A percentile compares a stretch with the other conserved stretches of the same genome.
phyloP scores from a whole-genome alignment of 1,139 yeast species.

The Saccharomyces hybrid region DNA sequence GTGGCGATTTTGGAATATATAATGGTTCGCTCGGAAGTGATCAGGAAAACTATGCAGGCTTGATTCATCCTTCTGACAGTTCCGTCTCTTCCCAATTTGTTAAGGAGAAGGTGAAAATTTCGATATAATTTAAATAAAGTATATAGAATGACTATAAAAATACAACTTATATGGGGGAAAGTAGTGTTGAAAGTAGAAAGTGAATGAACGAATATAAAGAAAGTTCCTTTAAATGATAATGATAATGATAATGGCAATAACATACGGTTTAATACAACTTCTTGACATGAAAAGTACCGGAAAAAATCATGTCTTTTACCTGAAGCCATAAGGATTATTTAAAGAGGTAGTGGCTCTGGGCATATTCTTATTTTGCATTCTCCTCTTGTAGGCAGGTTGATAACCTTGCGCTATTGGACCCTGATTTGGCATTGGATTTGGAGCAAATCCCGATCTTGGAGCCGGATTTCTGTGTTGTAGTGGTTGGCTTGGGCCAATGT shows the following conservation, averaged over 20 bases:
- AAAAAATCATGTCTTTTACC: conserved; percentile 8
- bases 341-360: conserved; percentile 25
- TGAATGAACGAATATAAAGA: not conserved
- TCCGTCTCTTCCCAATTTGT: not conserved
- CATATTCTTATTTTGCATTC: conserved; percentile 23
- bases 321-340: conserved; percentile 16
- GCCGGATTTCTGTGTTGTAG: conserved; percentile 4
- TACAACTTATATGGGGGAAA: not conserved
- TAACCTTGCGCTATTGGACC: conserved; percentile 18
- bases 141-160: not conserved
- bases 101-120: not conserved
- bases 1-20: not conserved
- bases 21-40: not conserved
- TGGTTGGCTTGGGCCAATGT: conserved; percentile 10
- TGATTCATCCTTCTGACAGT: not conserved
- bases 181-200: not conserved
- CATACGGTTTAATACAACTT: not conserved
- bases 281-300: not conserved
- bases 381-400: conserved; percentile 35
- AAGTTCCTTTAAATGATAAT: not conserved
- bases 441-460: not conserved
- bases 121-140: not conserved
- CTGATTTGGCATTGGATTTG: conserved; percentile 12
- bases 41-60: not conserved
- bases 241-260: no score